phyloP scores from a whole-genome alignment of 805 yeast species.

The Candida boleticola region DNA sequence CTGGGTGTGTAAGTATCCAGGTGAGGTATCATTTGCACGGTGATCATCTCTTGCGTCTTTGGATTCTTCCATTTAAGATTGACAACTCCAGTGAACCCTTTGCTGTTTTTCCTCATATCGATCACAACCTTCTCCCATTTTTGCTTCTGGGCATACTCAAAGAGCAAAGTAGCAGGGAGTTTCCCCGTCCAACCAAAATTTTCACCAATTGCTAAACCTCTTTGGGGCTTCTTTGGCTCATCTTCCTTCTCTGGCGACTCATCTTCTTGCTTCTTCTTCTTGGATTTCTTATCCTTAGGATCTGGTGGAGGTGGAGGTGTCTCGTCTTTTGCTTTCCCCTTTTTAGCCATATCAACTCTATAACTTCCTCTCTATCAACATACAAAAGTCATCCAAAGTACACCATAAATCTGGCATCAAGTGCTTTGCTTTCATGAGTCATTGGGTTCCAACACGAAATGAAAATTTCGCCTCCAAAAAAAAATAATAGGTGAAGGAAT shows the following conservation, averaged over 20 bases:
- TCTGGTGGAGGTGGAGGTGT: slow-evolving; percentile 2
- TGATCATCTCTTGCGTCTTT: slow-evolving; percentile 67
- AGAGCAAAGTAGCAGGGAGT: slow-evolving; percentile 79
- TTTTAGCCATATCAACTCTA: slow-evolving; percentile 16
- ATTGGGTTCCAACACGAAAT: not conserved
- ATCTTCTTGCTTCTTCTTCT: slow-evolving; percentile 6
- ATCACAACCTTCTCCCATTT: slow-evolving; percentile 88
- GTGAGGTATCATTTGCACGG: slow-evolving; percentile 54
- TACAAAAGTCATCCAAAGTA: too few relatives aligned
- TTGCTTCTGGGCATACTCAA: slow-evolving; percentile 82
- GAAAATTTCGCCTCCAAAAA: not conserved
- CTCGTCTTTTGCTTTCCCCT: slow-evolving; percentile 11
- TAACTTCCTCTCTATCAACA: too few relatives aligned
- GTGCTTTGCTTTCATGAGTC: not conserved
- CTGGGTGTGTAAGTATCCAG: slow-evolving; percentile 56
- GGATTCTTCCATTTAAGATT: slow-evolving; percentile 73
- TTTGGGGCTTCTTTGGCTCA: slow-evolving; percentile 29
- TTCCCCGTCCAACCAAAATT: slow-evolving; percentile 93
- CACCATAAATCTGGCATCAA: too few relatives aligned
- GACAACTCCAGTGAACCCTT: slow-evolving; percentile 66
- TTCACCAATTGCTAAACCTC: slow-evolving; percentile 47
- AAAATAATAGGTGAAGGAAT: slow-evolving; percentile 7
- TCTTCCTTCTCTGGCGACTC: slow-evolving; percentile 4
- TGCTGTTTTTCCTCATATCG: slow-evolving; percentile 51
- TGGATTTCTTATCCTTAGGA: slow-evolving; percentile 7